phyloP scores from a whole-genome alignment of 352 stramenopile genomes.

The Phytophthora hibernalis region DNA sequence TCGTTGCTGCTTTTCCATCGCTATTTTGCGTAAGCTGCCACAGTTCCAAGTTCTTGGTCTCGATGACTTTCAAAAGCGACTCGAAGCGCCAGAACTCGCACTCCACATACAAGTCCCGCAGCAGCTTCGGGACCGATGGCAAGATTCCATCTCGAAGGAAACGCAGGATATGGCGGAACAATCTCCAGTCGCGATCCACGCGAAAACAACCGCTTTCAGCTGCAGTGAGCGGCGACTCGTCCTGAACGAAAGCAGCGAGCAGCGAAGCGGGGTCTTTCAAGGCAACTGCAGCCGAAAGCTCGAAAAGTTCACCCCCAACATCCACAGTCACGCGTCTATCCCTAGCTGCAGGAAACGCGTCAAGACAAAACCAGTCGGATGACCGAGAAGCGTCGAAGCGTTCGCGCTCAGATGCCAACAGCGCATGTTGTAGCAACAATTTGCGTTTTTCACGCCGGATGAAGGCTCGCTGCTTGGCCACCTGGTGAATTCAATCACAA shows the following conservation, averaged over 20 bases:
- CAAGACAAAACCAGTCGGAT: constrained; percentile 80
- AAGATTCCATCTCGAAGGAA: constrained; percentile 83
- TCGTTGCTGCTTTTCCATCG: constrained; percentile 5
- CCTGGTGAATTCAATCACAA: constrained; percentile 27
- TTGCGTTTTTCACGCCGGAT: constrained; percentile 84
- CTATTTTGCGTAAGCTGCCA: constrained; percentile 51
- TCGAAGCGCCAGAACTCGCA: constrained; percentile 88
- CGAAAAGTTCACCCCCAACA: constrained; percentile 78
- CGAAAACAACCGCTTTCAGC: constrained; percentile 77
- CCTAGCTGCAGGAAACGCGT: constrained; percentile 52
- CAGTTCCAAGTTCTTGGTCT: constrained; percentile 72
- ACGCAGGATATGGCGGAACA: constrained; percentile 81
- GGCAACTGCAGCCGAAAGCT: constrained; percentile 59
- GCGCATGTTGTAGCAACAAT: constrained; percentile 72
- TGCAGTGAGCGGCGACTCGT: constrained; percentile 67
- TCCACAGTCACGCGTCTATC: constrained; percentile 68
- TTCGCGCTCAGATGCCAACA: constrained; percentile 78
- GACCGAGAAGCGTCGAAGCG: constrained; percentile 73
- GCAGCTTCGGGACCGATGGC: constrained; percentile 66
- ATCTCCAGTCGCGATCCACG: constrained; percentile 77
- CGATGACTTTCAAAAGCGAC: constrained; percentile 78
- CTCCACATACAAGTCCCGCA: constrained; percentile 77
- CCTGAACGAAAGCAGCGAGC: constrained; percentile 67
- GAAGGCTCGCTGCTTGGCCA: constrained; percentile 80
- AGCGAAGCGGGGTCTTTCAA: constrained; percentile 66